Evolutionary conservation across 177 flowering plant species (phyloP).

Genomic region (Telopea speciosissima): DNA sequence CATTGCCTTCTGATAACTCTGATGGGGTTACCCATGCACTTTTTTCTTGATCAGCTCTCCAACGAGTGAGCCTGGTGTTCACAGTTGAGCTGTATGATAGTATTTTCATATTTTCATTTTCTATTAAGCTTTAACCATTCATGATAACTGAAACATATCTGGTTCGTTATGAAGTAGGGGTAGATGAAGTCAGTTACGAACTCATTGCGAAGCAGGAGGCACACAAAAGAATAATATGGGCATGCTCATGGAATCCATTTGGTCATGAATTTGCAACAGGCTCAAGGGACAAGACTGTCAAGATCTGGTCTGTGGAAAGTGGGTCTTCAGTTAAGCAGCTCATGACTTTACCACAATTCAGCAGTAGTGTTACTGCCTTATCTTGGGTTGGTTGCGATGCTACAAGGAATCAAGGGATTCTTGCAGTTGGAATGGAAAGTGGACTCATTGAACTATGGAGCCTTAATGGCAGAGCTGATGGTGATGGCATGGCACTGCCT

Average conservation of each 20-base stretch:
- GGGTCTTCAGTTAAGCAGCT: conserved; percentile 56
- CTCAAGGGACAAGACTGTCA: conserved; percentile 88
- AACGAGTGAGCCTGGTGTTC: neutral
- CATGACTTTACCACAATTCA: conserved; percentile 53
- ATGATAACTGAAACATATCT: neutral
- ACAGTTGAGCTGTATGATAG: no score
- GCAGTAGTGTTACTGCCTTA: conserved; percentile 71
- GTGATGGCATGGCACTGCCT: conserved; percentile 10
- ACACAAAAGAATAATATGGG: conserved; percentile 95
- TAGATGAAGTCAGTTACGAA: conserved; percentile 43
- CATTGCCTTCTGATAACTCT: neutral
- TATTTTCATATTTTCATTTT: neutral
- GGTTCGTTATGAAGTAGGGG: conserved; percentile 22
- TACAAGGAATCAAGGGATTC: conserved; percentile 38
- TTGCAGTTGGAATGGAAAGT: conserved; percentile 86
- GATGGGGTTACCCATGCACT: neutral
- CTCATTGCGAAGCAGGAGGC: conserved; percentile 74
- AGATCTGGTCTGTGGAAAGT: conserved; percentile 67
- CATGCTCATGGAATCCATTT: conserved; percentile 94
- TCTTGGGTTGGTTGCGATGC: conserved; percentile 58
- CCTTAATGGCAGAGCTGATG: conserved; percentile 22
- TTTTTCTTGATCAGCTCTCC: neutral
- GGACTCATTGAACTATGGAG: conserved; percentile 82
- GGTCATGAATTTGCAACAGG: conserved; percentile 90
- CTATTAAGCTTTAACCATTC: neutral